These are phyloP conservation scores for Diaporthe destruens DNA, from an alignment of 2,329 filamentous ascomycete species.

Conservation along the genomic window DNA sequence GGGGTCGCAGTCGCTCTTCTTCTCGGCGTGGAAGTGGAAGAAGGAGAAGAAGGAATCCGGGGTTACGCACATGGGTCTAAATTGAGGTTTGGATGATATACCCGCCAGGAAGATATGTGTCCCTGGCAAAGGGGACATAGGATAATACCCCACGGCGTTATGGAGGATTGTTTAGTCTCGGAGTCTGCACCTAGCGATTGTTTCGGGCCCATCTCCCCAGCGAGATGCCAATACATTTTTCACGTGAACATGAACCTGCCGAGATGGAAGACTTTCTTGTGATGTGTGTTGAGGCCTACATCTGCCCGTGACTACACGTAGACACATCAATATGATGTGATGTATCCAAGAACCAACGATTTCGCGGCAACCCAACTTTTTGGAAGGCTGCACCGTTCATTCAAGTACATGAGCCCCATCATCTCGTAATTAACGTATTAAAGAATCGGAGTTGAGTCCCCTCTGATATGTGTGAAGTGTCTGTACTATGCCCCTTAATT, in stretches of 20 bases:
- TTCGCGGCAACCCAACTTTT: neutral
- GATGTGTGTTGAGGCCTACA: neutral
- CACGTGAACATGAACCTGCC: neutral
- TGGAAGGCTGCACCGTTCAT: neutral
- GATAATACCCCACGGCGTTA: constrained; percentile 25
- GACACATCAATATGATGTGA: neutral
- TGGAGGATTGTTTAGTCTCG: neutral
- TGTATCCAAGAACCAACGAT: neutral
- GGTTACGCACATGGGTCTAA: neutral
- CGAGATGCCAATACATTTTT: neutral
- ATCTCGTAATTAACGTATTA: constrained; percentile 19
- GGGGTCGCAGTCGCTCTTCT: neutral
- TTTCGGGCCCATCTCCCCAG: neutral
- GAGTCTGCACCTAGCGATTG: neutral
- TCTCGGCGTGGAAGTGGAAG: neutral
- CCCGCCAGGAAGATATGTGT: neutral
- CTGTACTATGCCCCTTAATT: constrained; percentile 13
- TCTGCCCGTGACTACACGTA: neutral
- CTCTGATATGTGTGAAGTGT: neutral
- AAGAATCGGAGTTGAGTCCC: constrained; percentile 5
- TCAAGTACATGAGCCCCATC: neutral
- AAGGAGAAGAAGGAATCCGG: neutral
- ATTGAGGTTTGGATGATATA: neutral
- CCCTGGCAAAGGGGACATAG: neutral
- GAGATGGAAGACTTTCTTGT: neutral